Evolutionary conservation across 495 filamentous ascomycete genomes (phyloP).

Genomic region (Aspergillus kassunensis): DNA sequence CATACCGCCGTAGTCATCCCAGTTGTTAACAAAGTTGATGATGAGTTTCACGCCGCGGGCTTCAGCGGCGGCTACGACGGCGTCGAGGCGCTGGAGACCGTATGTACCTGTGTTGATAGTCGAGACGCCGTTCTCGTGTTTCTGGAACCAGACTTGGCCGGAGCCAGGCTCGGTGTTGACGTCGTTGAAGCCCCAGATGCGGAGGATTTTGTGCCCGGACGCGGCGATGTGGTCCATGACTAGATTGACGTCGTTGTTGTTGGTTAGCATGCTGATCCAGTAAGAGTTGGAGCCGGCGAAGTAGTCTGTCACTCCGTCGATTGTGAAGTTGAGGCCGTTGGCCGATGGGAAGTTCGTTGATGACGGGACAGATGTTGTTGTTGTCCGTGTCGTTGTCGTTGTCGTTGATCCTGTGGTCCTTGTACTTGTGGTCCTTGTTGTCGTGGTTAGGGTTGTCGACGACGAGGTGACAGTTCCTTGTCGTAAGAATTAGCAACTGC

Average conservation of each 20-base stretch:
- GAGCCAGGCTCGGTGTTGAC: slow-evolving; percentile 42
- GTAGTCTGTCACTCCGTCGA: slow-evolving; percentile 59
- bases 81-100: slow-evolving; percentile 64
- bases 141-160: slow-evolving; percentile 59
- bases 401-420: slow-evolving; percentile 1
- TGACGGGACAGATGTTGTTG: not conserved
- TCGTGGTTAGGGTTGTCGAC: slow-evolving; percentile 9
- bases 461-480: slow-evolving; percentile 5
- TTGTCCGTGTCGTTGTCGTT: slow-evolving; percentile 6
- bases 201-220: slow-evolving; percentile 63
- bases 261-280: slow-evolving; percentile 68
- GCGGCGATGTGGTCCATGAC: slow-evolving; percentile 45
- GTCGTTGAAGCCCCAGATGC: slow-evolving; percentile 74
- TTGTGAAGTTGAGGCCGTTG: slow-evolving; percentile 42
- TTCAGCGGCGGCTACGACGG: slow-evolving; percentile 57
- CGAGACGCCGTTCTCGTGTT: slow-evolving; percentile 46
- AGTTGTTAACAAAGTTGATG: slow-evolving; percentile 55
- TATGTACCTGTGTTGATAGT: slow-evolving; percentile 64
- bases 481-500: not conserved
- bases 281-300: slow-evolving; percentile 71
- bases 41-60: slow-evolving; percentile 56
- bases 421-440: slow-evolving; percentile 8
- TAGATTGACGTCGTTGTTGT: slow-evolving; percentile 57
- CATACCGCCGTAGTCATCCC: slow-evolving; percentile 66
- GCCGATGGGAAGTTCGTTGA: slow-evolving; percentile 9